Conservation (phyloP, 2,329 filamentous ascomycete genomes). For the Cladosporium sp. region DNA sequence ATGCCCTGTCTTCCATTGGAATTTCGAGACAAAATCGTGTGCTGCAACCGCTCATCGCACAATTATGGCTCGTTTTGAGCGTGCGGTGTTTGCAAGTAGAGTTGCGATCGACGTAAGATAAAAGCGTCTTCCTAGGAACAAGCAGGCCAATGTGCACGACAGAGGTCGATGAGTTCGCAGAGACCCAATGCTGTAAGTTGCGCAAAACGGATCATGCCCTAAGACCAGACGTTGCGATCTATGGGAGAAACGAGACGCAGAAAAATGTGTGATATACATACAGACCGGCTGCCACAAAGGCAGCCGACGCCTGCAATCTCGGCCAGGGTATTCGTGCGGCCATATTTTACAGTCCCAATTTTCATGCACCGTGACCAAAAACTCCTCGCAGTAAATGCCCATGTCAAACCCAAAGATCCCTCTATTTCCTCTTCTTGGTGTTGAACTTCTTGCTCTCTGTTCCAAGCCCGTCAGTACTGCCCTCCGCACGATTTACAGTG, state of each 20-base stretch:
- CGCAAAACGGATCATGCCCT: no score
- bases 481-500: background rate
- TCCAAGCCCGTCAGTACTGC: background rate
- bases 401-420: background rate
- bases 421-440: slow-evolving; percentile 14
- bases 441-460: slow-evolving; percentile 15
- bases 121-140: no score
- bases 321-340: slow-evolving; percentile 5
- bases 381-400: slow-evolving; percentile 3
- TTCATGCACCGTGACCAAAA: slow-evolving; percentile 4
- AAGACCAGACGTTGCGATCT: no score
- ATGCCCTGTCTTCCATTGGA: no score
- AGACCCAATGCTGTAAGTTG: no score
- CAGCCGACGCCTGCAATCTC: slow-evolving; percentile 1
- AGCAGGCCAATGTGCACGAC: no score
- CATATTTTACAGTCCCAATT: slow-evolving; percentile 8
- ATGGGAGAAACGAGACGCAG: background rate
- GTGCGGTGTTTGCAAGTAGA: no score
- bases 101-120: no score
- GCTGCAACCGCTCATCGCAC: no score
- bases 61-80: no score
- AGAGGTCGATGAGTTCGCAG: no score
- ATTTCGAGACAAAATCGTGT: no score
- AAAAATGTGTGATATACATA: slow-evolving; percentile 9
- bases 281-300: background rate